A percentile compares a stretch with the other conserved stretches of the same genome.
Conservation (phyloP, 2,329 filamentous ascomycete species). For the Colletotrichum echinochloae region DNA sequence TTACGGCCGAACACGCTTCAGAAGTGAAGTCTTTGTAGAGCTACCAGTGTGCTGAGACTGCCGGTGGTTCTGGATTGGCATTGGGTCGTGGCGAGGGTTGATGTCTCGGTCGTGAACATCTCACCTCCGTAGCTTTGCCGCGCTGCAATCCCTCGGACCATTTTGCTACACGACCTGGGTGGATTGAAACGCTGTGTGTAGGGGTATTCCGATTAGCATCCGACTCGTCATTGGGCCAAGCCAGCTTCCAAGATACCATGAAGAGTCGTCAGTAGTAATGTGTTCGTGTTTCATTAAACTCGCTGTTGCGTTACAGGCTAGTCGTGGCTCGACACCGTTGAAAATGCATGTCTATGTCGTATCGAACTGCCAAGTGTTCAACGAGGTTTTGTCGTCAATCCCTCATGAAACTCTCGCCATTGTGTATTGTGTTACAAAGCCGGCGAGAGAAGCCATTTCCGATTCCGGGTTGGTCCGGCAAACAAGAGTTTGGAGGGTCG, state of each 20-base stretch:
- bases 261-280: background rate
- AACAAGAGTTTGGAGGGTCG: background rate
- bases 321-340: too few species aligned
- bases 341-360: slow-evolving; percentile 4
- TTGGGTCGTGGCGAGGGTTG: too few species aligned
- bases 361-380: background rate
- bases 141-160: background rate
- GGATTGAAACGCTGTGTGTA: background rate
- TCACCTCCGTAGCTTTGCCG: background rate
- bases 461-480: background rate
- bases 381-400: slow-evolving; percentile 3
- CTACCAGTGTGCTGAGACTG: background rate
- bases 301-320: background rate
- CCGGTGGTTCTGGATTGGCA: background rate
- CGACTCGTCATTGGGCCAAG: background rate
- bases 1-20: background rate
- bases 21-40: background rate
- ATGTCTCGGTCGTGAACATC: background rate
- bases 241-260: background rate
- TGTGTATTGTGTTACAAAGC: background rate
- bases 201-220: background rate
- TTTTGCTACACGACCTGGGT: background rate
- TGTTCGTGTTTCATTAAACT: slow-evolving; percentile 11
- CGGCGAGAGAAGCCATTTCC: background rate
- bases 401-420: background rate